Evolutionary conservation across 352 stramenopile species (phyloP).

Genomic region (Globisporangium abappressorium): DNA sequence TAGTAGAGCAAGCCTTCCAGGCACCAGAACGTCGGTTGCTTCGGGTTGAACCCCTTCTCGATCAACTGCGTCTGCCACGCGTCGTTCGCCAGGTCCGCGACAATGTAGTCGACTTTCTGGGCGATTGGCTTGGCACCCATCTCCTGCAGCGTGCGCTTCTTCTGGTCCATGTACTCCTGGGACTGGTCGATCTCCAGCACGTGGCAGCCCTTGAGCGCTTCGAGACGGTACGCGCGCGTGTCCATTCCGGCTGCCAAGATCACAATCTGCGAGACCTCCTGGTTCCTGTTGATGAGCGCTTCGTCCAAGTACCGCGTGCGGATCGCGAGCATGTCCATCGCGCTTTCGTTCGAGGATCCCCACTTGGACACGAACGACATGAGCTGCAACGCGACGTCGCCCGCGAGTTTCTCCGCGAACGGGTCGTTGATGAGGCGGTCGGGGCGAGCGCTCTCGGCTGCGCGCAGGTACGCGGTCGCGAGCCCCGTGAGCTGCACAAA

Average conservation of each 20-base stretch:
- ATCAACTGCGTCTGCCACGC: constrained; percentile 14
- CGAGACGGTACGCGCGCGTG: constrained; percentile 20
- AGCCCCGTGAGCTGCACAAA: constrained; percentile 15
- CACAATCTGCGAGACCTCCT: constrained; percentile 16
- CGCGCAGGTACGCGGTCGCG: constrained; percentile 21
- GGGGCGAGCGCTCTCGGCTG: constrained; percentile 15
- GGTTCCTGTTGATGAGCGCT: constrained; percentile 9
- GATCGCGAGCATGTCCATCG: constrained; percentile 18
- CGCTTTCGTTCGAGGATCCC: not conserved
- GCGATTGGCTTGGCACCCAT: not conserved
- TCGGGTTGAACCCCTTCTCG: constrained; percentile 13
- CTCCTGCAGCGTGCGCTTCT: constrained; percentile 13
- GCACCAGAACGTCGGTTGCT: constrained; percentile 19
- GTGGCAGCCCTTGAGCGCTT: constrained; percentile 11
- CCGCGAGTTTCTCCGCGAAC: constrained; percentile 18
- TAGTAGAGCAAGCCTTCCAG: constrained; percentile 23
- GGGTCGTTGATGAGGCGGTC: constrained; percentile 22
- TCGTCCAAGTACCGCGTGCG: constrained; percentile 26
- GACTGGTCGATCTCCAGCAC: constrained; percentile 24
- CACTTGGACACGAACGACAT: constrained; percentile 12
- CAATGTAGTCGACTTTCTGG: constrained; percentile 17
- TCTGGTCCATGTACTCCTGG: constrained; percentile 14
- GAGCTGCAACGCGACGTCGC: constrained; percentile 6
- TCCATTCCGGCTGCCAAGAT: constrained; percentile 22
- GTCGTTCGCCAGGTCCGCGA: constrained; percentile 18